phyloP scores from a whole-genome alignment of 1,139 yeast species.

The Yamadazyma songkhlaensis region DNA sequence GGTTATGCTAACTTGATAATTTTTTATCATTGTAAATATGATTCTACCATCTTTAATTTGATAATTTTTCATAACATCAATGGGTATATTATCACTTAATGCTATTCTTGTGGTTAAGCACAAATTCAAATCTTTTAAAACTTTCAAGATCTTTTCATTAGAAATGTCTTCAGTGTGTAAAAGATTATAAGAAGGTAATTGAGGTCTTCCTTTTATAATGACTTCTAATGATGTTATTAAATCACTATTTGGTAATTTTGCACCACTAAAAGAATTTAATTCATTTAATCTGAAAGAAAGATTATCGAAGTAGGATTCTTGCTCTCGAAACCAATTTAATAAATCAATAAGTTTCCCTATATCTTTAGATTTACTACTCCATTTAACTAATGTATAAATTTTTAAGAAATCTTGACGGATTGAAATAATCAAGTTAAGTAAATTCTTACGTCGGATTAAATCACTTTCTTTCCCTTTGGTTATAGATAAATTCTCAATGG shows the following conservation, averaged over 20 bases:
- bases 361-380: slow-evolving; percentile 75
- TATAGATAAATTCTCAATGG: slow-evolving; percentile 55
- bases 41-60: slow-evolving; percentile 74
- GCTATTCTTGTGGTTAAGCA: slow-evolving; percentile 76
- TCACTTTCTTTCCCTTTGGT: slow-evolving; percentile 47
- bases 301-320: slow-evolving; percentile 73
- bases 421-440: slow-evolving; percentile 64
- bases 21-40: slow-evolving; percentile 59
- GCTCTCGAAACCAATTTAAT: slow-evolving; percentile 75
- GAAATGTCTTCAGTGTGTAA: slow-evolving; percentile 51
- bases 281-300: slow-evolving; percentile 49
- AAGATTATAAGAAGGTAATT: slow-evolving; percentile 64
- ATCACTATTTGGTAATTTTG: slow-evolving; percentile 89
- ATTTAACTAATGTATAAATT: slow-evolving; percentile 78
- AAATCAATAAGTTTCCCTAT: slow-evolving; percentile 77
- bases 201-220: slow-evolving; percentile 72
- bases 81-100: slow-evolving; percentile 58
- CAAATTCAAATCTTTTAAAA: slow-evolving; percentile 68
- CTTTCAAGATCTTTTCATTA: slow-evolving; percentile 56
- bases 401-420: slow-evolving; percentile 81
- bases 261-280: slow-evolving; percentile 69
- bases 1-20: slow-evolving; percentile 39
- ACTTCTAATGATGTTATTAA: slow-evolving; percentile 85
- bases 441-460: slow-evolving; percentile 58
- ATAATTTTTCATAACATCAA: slow-evolving; percentile 55